Conservation (phyloP, 495 filamentous ascomycete genomes). For the Xylona heveae region DNA sequence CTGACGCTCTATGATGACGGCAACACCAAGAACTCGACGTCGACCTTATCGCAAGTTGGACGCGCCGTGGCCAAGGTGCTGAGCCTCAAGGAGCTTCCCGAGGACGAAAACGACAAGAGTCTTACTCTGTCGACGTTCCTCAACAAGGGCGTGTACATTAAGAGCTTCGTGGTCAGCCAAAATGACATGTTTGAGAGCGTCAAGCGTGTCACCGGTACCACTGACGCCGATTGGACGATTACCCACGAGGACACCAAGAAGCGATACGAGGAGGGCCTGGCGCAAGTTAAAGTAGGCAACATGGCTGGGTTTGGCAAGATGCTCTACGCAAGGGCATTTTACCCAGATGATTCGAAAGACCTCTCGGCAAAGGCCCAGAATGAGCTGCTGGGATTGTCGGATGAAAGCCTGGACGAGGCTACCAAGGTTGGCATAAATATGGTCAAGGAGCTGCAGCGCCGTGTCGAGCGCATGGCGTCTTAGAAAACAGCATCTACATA, state of each 20-base stretch:
- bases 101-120: constrained; percentile 18
- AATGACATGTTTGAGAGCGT: constrained; percentile 23
- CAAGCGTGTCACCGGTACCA: constrained; percentile 29
- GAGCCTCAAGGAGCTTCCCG: constrained; percentile 18
- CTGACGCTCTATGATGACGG: constrained; percentile 29
- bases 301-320: constrained; percentile 24
- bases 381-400: constrained; percentile 26
- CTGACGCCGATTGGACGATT: constrained; percentile 35
- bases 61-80: constrained; percentile 19
- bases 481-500: no score
- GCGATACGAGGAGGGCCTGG: constrained; percentile 20
- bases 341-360: constrained; percentile 21
- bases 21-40: constrained; percentile 15
- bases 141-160: constrained; percentile 19
- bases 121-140: constrained; percentile 15
- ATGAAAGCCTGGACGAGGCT: constrained; percentile 35
- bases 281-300: constrained; percentile 21
- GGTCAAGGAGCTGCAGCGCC: no score
- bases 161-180: constrained; percentile 23
- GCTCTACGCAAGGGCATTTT: constrained; percentile 32
- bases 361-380: constrained; percentile 22
- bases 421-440: constrained; percentile 24
- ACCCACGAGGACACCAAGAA: constrained; percentile 18
- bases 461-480: no score
- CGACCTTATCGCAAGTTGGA: constrained; percentile 23